Conservation (phyloP, 371 early-diverging fungal species). For the Mortierella sp. region DNA sequence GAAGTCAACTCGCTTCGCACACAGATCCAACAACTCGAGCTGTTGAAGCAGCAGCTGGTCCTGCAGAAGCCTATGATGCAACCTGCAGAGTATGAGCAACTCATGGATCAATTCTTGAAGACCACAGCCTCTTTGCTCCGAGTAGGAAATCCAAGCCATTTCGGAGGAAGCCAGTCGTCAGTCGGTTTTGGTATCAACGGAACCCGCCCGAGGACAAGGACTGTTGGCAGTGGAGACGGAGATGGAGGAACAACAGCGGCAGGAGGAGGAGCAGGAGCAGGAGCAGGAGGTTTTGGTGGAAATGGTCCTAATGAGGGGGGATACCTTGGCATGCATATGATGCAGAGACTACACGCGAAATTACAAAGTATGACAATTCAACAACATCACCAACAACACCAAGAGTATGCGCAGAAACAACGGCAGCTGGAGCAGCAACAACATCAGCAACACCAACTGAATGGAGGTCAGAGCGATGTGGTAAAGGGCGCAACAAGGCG, state of each 20-base stretch:
- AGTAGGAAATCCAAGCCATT: constrained; percentile 25
- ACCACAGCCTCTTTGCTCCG: constrained; percentile 29
- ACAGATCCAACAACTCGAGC: constrained; percentile 39
- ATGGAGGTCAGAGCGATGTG: neutral
- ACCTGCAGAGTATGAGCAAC: constrained; percentile 31
- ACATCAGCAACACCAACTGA: constrained; percentile 2
- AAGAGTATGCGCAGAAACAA: constrained; percentile 7
- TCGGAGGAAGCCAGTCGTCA: no score
- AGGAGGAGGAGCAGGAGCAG: constrained; percentile 2
- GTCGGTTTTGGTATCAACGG: no score
- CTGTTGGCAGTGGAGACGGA: no score
- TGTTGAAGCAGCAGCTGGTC: constrained; percentile 36
- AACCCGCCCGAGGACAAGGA: no score
- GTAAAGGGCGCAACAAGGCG: neutral
- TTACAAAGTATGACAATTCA: constrained; percentile 31
- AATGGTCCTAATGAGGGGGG: constrained; percentile 4
- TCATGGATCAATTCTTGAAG: constrained; percentile 41
- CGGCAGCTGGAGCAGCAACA: constrained; percentile 7
- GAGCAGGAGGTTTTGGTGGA: neutral
- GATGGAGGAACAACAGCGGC: no score
- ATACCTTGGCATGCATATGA: constrained; percentile 27
- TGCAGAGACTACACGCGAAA: constrained; percentile 34
- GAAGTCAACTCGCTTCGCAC: constrained; percentile 36
- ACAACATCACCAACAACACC: constrained; percentile 28
- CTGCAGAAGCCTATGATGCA: constrained; percentile 28